Evolutionary conservation across 1,139 yeast genomes (phyloP).

Genomic region (Cylindricascospora bacillispora): DNA sequence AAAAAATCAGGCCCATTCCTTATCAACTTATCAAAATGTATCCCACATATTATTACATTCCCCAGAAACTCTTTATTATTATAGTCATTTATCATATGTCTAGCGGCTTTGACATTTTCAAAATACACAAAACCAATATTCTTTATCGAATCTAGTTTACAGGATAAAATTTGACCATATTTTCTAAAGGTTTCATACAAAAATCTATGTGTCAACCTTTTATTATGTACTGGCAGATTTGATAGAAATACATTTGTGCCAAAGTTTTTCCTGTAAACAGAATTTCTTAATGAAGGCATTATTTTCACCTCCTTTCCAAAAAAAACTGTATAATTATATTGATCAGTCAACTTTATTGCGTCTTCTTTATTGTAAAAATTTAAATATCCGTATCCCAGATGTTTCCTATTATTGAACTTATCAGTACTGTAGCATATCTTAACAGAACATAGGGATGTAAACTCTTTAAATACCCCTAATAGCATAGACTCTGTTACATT

Average conservation of each 20-base stretch:
- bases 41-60: conserved; percentile 25
- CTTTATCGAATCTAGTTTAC: conserved; percentile 32
- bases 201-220: conserved; percentile 28
- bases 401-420: conserved; percentile 20
- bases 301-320: conserved; percentile 35
- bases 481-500: conserved; percentile 31
- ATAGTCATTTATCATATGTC: conserved; percentile 27
- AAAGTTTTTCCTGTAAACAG: conserved; percentile 17
- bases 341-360: conserved; percentile 32
- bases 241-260: conserved; percentile 20
- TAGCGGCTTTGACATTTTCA: conserved; percentile 30
- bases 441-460: conserved; percentile 32
- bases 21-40: conserved; percentile 32
- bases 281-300: conserved; percentile 36
- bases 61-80: conserved; percentile 27
- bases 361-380: conserved; percentile 30
- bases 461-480: conserved; percentile 26
- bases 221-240: conserved; percentile 27
- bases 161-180: conserved; percentile 34
- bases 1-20: conserved; percentile 25
- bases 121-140: conserved; percentile 36
- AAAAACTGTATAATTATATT: conserved; percentile 32
- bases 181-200: conserved; percentile 33
- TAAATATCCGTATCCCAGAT: conserved; percentile 41
- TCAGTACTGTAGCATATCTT: conserved; percentile 33